Evolutionary conservation across 192 early-diverging fungal genomes (phyloP), one percentile per base, ranked within the genome.

Genomic region (Lobulomyces angularis): DNA sequence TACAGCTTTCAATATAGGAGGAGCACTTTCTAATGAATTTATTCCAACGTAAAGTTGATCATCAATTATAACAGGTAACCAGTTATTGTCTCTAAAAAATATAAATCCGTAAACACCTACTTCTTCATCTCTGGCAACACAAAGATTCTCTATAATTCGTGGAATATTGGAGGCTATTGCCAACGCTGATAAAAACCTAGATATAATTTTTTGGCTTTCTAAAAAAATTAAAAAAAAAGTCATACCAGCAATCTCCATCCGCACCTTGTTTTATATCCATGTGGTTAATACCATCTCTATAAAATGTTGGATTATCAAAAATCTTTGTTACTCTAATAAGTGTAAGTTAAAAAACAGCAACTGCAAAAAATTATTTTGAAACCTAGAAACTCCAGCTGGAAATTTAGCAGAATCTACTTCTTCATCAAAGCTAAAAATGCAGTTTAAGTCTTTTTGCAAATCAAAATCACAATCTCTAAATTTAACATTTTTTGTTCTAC

Each of bases 71-170:
- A 57, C 59, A 26, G 70, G 58, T 2, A 64, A 48, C 70, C 70
- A 73, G 39, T 73, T 58, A 28, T 68, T 68, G 43, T 72, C 69
- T 29, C 62, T 51, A 55, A 69, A 72, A 48, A 72, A 72, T 22
- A 72, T 62, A 42, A 72, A 72, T 24, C 69, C 69, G 35, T 72
- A 72, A 7, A 68, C 64, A 19, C 69, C 68, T 16, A 72, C 61
- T 34, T 64, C 6, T 26, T 72, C 68, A 34, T 72, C 58, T 23
- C 64, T 55, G 17, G 67, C 67, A 4, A 72, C 69, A 33, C 72
- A 74, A 23, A 66, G 51, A 8, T 54, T 53, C 37, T 55, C 46
- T 22, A 72, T 31, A 4, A 69, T 41, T 19, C 48, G 51, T 18
- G 69, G 59, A 29, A 64, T 61, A 16, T 62, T 68, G 12, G 64